Evolutionary conservation across 352 stramenopile genomes (phyloP).

Genomic region (Globisporangium parvum): DNA sequence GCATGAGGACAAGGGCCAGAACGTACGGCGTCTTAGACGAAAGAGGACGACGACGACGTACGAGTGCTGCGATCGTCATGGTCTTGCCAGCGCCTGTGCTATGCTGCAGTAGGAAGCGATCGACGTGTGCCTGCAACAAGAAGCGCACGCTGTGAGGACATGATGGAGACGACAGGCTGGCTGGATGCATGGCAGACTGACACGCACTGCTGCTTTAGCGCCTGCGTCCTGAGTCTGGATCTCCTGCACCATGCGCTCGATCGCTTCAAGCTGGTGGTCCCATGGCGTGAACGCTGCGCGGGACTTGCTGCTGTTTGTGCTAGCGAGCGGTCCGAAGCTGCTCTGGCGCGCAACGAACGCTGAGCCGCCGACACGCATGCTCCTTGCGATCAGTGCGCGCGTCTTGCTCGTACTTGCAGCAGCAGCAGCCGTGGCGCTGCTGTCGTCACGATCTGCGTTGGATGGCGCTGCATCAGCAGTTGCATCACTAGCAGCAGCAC

Average conservation of each 20-base stretch:
- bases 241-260: conserved; percentile 42
- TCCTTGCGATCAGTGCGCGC: conserved; percentile 28
- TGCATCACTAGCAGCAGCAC: background rate
- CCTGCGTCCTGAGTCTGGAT: conserved; percentile 24
- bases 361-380: conserved; percentile 50
- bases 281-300: conserved; percentile 43
- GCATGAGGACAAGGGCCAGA: background rate
- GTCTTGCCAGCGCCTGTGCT: conserved; percentile 82
- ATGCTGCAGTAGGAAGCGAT: conserved; percentile 70
- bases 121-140: conserved; percentile 5
- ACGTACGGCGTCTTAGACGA: background rate
- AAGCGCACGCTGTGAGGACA: background rate
- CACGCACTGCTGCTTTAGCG: conserved; percentile 8
- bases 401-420: conserved; percentile 1
- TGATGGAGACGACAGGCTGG: background rate
- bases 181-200: too few species aligned
- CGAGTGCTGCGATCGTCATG: conserved; percentile 64
- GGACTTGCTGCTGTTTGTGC: conserved; percentile 1
- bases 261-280: conserved; percentile 54
- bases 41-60: conserved; percentile 4
- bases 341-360: conserved; percentile 9
- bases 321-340: conserved; percentile 5
- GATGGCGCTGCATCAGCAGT: background rate
- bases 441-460: background rate
- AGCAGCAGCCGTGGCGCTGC: too few species aligned